phyloP scores from a whole-genome alignment of 352 stramenopile species.

The Phytophthora capsici region DNA sequence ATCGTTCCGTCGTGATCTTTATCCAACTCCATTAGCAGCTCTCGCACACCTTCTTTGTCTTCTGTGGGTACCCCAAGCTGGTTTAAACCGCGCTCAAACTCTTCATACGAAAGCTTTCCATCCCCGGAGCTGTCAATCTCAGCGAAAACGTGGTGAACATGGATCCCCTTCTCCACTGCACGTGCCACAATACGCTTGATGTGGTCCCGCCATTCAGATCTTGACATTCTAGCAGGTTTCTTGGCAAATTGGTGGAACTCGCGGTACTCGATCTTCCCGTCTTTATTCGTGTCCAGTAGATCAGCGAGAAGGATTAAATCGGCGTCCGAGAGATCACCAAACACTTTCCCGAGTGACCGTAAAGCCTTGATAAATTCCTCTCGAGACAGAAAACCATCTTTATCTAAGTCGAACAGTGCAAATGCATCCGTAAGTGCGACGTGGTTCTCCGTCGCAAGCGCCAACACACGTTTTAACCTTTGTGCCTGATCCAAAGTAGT shows the following conservation, averaged over 20 bases:
- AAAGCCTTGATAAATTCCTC: slow-evolving; percentile 58
- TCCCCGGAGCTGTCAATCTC: slow-evolving; percentile 69
- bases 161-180: slow-evolving; percentile 63
- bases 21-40: slow-evolving; percentile 63
- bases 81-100: slow-evolving; percentile 58
- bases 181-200: slow-evolving; percentile 59
- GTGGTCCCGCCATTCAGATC: slow-evolving; percentile 47
- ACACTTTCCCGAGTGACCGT: slow-evolving; percentile 52
- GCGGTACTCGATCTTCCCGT: slow-evolving; percentile 49
- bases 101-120: slow-evolving; percentile 59
- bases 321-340: slow-evolving; percentile 46
- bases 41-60: slow-evolving; percentile 43
- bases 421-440: slow-evolving; percentile 47
- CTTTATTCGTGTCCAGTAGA: slow-evolving; percentile 55
- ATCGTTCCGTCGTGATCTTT: slow-evolving; percentile 65
- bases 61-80: slow-evolving; percentile 57
- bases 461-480: slow-evolving; percentile 49
- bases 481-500: slow-evolving; percentile 25
- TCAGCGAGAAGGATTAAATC: slow-evolving; percentile 42
- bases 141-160: slow-evolving; percentile 68
- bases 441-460: slow-evolving; percentile 38
- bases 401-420: slow-evolving; percentile 47
- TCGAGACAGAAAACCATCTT: slow-evolving; percentile 51
- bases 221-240: slow-evolving; percentile 22
- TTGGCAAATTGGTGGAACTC: slow-evolving; percentile 55